Base-by-base conservation (phyloP, 129 eudicot genomes). In the Ambrosia artemisiifolia region DNA sequence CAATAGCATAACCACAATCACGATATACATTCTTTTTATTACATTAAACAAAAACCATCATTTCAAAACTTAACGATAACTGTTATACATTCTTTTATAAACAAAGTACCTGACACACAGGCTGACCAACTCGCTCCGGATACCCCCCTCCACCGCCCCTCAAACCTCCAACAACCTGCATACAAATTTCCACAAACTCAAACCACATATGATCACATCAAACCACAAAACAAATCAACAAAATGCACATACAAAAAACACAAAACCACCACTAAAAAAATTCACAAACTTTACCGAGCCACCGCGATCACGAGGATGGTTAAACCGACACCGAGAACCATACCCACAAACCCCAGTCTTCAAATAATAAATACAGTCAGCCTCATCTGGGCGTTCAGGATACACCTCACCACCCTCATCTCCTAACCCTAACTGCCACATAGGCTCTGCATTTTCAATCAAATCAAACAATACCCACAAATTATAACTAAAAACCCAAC, bases 121-220 rank as follows among this genome's bases (percentile, higher is more conserved):
- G 96, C 78, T 92, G 96, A 32, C 94, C 98, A 56, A 65, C 74
- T 36, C 96, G 87, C 82, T 92, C 98, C 0, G 98, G 96, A 69
- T 78, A 87, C 63, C 80, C 91, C 65, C 78, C 94, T 72, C 83
- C 91, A 67, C 82, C 38, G 34, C 82, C 83, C 78, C 87, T 81
- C 63, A 76, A 28, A 72, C 79, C 89, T 77, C 94, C 96, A 69
- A 81, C 69, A 75, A 83, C 91, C 97, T 92, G 64, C 13, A 56
- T 55, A 40, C 24, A 44, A 33, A 24, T n/a, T 43, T 43, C 44
- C 62, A 33, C 62, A 55, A 55, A 55, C 13, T 55, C 19, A 55
- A 18, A 20, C 12, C 66, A 56, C 38, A 56, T n/a, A 71, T 65
- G 81, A 88, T 79, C 85, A 71, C 81, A 75, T 20, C 47, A 70